Percentiles rank a stretch among this genome's conserved stretches.
Conservation (phyloP, 257 asterid genomes). For the Solanum sparsipilum region DNA sequence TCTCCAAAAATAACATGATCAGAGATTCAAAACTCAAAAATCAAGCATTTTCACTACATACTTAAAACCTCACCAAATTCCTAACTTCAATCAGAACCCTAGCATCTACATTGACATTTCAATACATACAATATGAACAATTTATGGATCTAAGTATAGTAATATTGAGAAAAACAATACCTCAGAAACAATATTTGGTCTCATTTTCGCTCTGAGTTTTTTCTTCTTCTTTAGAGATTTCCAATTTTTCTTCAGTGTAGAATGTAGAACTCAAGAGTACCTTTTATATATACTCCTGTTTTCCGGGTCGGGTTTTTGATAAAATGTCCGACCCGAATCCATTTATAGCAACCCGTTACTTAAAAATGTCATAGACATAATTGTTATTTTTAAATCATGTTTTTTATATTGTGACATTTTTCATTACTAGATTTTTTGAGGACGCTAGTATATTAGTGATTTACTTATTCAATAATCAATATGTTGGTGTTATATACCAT, state of each 20-base stretch:
- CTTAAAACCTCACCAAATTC: background rate
- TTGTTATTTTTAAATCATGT: too few species aligned
- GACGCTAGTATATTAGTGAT: background rate
- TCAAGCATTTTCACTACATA: background rate
- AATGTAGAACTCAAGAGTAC: background rate
- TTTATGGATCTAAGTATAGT: background rate
- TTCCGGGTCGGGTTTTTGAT: slow-evolving; percentile 12
- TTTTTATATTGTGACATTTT: background rate
- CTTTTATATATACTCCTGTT: background rate
- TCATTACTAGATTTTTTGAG: background rate
- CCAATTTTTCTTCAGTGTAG: slow-evolving; percentile 8
- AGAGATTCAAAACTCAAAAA: background rate
- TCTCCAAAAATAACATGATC: background rate
- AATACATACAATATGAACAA: background rate
- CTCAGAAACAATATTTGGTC: slow-evolving; percentile 85
- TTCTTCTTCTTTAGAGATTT: slow-evolving; percentile 24
- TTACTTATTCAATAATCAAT: too few species aligned
- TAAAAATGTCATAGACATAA: background rate
- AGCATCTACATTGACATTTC: background rate
- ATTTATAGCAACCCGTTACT: background rate
- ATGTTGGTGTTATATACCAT: too few species aligned
- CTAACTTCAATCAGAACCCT: background rate
- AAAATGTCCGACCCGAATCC: background rate
- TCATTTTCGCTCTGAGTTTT: slow-evolving; percentile 23
- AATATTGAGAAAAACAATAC: slow-evolving; percentile 11